Percentiles rank a stretch among this genome's conserved stretches.
Evolutionary conservation across 176 grass and related monocot genomes (phyloP).

Genomic region (Carex parvula): DNA sequence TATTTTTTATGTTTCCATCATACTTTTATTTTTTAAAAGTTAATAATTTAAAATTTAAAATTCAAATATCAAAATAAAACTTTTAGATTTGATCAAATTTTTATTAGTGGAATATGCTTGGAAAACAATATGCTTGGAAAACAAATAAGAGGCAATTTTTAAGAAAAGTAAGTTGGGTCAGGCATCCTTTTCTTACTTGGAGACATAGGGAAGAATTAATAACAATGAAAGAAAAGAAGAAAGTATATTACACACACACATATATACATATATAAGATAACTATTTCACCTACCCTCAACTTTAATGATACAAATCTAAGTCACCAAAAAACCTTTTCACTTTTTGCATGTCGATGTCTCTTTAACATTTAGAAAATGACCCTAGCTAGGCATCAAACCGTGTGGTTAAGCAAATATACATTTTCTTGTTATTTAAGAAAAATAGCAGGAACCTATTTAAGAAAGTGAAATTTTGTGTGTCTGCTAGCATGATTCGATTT

Average conservation of each 20-base stretch:
- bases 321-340: neutral
- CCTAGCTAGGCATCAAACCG: neutral
- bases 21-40: no score
- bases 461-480: neutral
- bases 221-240: neutral
- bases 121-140: neutral
- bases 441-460: slow-evolving; percentile 1
- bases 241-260: neutral
- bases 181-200: neutral
- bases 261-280: neutral
- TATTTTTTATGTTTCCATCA: no score
- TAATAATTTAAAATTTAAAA: no score
- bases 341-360: slow-evolving; percentile 10
- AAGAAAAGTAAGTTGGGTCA: slow-evolving; percentile 10
- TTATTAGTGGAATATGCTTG: neutral
- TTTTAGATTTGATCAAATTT: no score
- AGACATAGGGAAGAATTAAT: neutral
- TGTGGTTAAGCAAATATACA: neutral
- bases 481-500: neutral
- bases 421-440: slow-evolving; percentile 10
- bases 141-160: neutral
- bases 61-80: no score
- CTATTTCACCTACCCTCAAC: slow-evolving; percentile 14
- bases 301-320: neutral
- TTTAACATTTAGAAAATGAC: slow-evolving; percentile 17